phyloP scores from a whole-genome alignment of 169 alveolate species.

The Babesia caballi region DNA sequence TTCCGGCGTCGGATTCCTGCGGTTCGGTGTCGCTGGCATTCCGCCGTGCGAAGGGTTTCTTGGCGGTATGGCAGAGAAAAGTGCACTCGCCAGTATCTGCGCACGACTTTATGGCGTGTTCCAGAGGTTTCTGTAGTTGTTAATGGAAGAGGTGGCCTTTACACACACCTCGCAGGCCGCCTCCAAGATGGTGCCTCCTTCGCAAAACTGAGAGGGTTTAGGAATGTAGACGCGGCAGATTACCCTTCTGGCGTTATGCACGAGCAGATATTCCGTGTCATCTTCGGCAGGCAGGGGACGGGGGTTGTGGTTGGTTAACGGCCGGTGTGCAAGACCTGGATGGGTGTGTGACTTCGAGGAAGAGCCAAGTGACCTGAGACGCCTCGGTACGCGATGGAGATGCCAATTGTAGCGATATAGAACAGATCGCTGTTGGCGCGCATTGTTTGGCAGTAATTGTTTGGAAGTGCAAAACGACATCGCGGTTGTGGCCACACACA shows the following conservation, averaged over 20 bases:
- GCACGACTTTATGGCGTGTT: conserved; percentile 30
- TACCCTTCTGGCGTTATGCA: conserved; percentile 56
- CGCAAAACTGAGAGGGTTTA: conserved; percentile 44
- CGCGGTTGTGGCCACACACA: not conserved
- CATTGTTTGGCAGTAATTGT: not conserved
- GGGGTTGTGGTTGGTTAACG: not conserved
- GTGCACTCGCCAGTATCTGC: conserved; percentile 25
- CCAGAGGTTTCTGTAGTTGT: conserved; percentile 22
- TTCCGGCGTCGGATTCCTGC: conserved; percentile 11
- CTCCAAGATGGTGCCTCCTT: conserved; percentile 27
- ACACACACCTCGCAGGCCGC: conserved; percentile 40
- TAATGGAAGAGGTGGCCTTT: not conserved
- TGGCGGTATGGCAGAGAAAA: conserved; percentile 48
- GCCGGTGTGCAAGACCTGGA: not conserved
- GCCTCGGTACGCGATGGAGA: not conserved
- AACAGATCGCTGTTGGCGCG: not conserved
- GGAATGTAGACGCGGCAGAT: not conserved
- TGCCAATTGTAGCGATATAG: not conserved
- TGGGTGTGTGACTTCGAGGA: not conserved
- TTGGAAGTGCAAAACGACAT: conserved; percentile 17
- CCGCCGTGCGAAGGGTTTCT: conserved; percentile 26
- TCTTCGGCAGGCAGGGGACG: not conserved
- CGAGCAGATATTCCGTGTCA: conserved; percentile 27
- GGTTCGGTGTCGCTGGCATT: not conserved
- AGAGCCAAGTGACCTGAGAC: not conserved